A percentile compares a stretch with the other conserved stretches of the same genome.
phyloP scores from a whole-genome alignment of 352 stramenopile genomes.

The Phytophthora tubulina region DNA sequence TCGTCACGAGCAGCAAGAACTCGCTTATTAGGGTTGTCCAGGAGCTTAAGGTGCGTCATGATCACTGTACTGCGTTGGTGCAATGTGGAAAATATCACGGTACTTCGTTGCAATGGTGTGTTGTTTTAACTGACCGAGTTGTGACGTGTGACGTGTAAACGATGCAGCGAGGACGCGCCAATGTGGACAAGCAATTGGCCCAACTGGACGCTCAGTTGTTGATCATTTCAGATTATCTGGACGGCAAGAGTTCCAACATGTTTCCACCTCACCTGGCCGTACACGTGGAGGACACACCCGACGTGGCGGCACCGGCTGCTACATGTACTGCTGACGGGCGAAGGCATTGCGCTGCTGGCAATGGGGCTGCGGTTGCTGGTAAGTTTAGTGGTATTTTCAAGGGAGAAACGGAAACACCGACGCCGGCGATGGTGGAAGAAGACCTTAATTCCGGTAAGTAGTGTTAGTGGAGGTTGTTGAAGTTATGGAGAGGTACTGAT shows the following conservation, averaged over 20 bases:
- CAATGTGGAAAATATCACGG: background rate
- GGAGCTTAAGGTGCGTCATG: conserved; percentile 65
- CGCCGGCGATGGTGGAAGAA: conserved; percentile 66
- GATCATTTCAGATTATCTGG: conserved; percentile 67
- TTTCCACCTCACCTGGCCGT: conserved; percentile 53
- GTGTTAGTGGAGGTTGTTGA: conserved; percentile 3
- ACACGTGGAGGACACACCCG: conserved; percentile 30
- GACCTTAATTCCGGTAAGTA: conserved; percentile 65
- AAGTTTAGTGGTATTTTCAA: conserved; percentile 33
- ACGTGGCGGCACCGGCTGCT: background rate
- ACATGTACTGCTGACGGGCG: conserved; percentile 21
- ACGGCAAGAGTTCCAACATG: conserved; percentile 52
- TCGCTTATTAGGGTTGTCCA: conserved; percentile 63
- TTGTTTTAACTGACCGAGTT: conserved; percentile 7
- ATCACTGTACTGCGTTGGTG: background rate
- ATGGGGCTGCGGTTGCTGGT: conserved; percentile 23
- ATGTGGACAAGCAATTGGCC: conserved; percentile 68
- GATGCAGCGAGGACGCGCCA: conserved; percentile 53
- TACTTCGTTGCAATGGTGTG: background rate
- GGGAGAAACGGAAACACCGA: conserved; percentile 41
- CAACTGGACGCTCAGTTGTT: conserved; percentile 72
- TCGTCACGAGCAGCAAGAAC: conserved; percentile 62
- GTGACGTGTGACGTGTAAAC: conserved; percentile 6
- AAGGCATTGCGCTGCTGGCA: conserved; percentile 31
- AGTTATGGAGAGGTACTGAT: conserved; percentile 6